A percentile compares a stretch with the other conserved stretches of the same genome.
Conservation (phyloP, 257 asterid genomes). For the Petunia axillaris region DNA sequence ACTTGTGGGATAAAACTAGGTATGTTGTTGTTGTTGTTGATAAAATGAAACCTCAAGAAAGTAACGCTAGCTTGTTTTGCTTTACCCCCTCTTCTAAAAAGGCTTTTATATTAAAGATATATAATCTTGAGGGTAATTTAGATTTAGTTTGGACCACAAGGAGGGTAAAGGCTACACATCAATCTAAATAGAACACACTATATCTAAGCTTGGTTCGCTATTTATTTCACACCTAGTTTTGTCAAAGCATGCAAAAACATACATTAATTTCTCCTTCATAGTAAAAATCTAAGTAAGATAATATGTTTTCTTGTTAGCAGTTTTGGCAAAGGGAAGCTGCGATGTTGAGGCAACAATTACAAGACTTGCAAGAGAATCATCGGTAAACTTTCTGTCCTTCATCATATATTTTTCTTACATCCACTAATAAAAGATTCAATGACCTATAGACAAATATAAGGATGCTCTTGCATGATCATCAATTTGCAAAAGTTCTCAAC, state of each 20-base stretch:
- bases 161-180: not conserved
- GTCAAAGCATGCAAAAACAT: constrained; percentile 11
- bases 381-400: constrained; percentile 42
- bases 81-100: not conserved
- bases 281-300: not conserved
- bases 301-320: constrained; percentile 40
- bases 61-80: not conserved
- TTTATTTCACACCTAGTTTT: constrained; percentile 7
- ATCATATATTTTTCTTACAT: not conserved
- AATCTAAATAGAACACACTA: not conserved
- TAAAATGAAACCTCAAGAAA: not conserved
- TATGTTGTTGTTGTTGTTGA: too few species aligned
- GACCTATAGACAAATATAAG: not conserved
- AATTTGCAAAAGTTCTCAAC: not conserved
- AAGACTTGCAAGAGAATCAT: constrained; percentile 65
- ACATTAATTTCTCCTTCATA: not conserved
- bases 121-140: not conserved
- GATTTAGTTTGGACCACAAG: not conserved
- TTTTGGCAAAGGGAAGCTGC: constrained; percentile 76
- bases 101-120: not conserved
- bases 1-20: too few species aligned
- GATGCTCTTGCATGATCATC: not conserved
- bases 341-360: constrained; percentile 62
- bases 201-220: not conserved
- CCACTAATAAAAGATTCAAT: not conserved